Base-by-base conservation (phyloP, 225 moss, liverwort and hornwort species). In the Sphagnum tenellum region DNA sequence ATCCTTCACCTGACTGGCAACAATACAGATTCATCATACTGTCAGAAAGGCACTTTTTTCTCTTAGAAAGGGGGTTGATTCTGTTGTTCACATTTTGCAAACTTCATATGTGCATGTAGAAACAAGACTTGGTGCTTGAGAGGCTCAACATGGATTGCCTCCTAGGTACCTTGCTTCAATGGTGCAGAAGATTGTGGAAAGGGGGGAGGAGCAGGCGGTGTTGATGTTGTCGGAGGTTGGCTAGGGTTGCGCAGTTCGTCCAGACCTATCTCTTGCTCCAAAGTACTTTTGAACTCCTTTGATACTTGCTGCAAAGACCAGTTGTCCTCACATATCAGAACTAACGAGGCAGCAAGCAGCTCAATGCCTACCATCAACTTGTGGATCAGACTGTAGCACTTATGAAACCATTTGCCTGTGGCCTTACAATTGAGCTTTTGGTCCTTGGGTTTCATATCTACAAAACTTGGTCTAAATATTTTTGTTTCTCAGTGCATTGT, bases 191-290 rank as follows among this genome's bases (percentile, higher is more conserved):
- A 58, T 62, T 57, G 74, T 65, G 81, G 29, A 29, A 29, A 29
- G 58, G 65, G 60, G 59, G 82, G 80, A 52, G 77, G 74, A 67
- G 83, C 73, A 64, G 75, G 61, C 59, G 60, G 74, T 65, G 81
- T 71, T 76, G 83, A 85, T 5, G 62, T 71, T 10, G 85, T 75
- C 56, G 80, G 76, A 29, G 52, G 56, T 49, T 84, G 69, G 59
- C 67, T 82, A 57, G 89, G 76, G 53, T 70, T 88, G 49, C 96
- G 83, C 62, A 98, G 73, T 71, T 98, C 92, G 76, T 98, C 96
- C 71, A 98, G 79, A 67, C 96, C 96, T 76, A 93, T 98, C 81
- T 98, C 96, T 82, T 90, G 89, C 79, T 98, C 96, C 75, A 98
- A 70, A 59, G 96, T 98, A 53, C 74, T 90, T 78, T 77, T 93